A percentile compares a stretch with the other conserved stretches of the same genome.
phyloP scores from a whole-genome alignment of 2,329 filamentous ascomycete species.

The Diaporthe sp. region DNA sequence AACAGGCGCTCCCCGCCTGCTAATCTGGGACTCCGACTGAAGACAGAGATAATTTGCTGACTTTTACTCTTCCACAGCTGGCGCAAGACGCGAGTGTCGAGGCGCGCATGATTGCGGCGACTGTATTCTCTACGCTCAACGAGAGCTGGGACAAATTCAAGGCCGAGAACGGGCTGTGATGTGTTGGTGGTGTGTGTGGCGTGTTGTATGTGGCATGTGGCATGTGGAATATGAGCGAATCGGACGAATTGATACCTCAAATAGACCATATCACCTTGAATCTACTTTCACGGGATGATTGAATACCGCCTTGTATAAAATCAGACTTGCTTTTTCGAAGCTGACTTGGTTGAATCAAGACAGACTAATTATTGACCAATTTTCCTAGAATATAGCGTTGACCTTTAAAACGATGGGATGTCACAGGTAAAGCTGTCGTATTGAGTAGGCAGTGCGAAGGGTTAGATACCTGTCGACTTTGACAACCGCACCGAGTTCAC shows the following conservation, averaged over 20 bases:
- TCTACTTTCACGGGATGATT: background rate
- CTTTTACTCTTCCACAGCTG: slow-evolving; percentile 59
- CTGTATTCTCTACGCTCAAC: slow-evolving; percentile 77
- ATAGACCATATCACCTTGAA: slow-evolving; percentile 31
- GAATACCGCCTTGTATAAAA: background rate
- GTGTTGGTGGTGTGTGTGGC: too few species aligned
- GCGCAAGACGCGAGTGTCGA: slow-evolving; percentile 75
- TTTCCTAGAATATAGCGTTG: background rate
- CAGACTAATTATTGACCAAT: background rate
- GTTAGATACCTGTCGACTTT: background rate
- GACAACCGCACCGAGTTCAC: background rate
- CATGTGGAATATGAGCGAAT: slow-evolving; percentile 2
- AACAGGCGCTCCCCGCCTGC: slow-evolving; percentile 30
- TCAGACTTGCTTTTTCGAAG: background rate
- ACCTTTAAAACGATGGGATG: background rate
- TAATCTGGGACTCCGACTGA: background rate
- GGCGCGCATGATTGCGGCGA: slow-evolving; percentile 73
- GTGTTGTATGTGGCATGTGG: slow-evolving; percentile 7
- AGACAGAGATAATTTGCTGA: slow-evolving; percentile 31
- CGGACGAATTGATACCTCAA: slow-evolving; percentile 35
- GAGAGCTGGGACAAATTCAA: slow-evolving; percentile 83
- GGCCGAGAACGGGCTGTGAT: slow-evolving; percentile 73
- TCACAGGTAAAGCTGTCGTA: background rate
- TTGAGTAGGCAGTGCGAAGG: background rate
- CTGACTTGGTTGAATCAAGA: background rate